phyloP scores from a whole-genome alignment of 1,284 basidiomycete species.

The Blastosporella zonata region DNA sequence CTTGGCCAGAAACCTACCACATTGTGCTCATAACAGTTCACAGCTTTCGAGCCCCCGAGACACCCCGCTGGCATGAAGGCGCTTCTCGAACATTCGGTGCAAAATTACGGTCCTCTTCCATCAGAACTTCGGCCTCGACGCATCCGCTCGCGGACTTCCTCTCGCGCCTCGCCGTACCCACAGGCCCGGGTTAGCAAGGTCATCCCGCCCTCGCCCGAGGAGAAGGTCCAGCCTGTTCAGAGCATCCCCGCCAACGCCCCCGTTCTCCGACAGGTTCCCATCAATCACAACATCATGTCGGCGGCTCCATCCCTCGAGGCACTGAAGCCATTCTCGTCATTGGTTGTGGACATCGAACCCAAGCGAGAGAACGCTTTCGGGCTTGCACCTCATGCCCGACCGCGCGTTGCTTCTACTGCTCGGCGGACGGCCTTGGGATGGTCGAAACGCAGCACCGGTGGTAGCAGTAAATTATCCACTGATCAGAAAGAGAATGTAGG shows the following conservation, averaged over 20 bases:
- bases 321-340: constrained; percentile 43
- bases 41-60: constrained; percentile 70
- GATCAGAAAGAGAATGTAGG: constrained; percentile 54
- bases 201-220: constrained; percentile 41
- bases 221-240: constrained; percentile 28
- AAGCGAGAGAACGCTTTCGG: constrained; percentile 38
- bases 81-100: constrained; percentile 67
- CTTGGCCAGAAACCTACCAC: constrained; percentile 1
- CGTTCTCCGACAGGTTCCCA: constrained; percentile 32
- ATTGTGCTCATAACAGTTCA: constrained; percentile 10
- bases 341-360: constrained; percentile 30
- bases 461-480: constrained; percentile 31
- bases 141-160: constrained; percentile 61
- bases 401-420: constrained; percentile 51
- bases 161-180: constrained; percentile 72
- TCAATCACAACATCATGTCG: constrained; percentile 38
- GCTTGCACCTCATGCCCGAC: constrained; percentile 38
- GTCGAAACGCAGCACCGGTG: constrained; percentile 55
- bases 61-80: constrained; percentile 67
- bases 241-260: constrained; percentile 19
- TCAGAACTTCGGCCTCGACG: constrained; percentile 61
- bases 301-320: constrained; percentile 36
- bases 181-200: constrained; percentile 39
- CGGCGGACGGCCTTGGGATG: constrained; percentile 58
- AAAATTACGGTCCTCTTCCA: constrained; percentile 66